Conservation (phyloP, 345 rosid species). For the Eucalyptus virginea region DNA sequence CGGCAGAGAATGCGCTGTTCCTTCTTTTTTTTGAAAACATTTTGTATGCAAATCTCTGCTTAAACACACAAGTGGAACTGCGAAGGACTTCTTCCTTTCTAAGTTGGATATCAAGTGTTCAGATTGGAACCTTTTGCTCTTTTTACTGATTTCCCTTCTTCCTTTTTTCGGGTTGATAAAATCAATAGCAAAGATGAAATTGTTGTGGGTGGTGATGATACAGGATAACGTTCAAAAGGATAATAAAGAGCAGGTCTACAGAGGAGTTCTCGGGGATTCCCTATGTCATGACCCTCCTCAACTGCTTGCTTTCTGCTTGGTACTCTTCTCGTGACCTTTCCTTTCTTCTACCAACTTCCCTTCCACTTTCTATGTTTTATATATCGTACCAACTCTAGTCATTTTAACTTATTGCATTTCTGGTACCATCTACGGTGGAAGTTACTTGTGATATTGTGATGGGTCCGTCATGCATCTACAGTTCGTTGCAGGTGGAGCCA, state of each 20-base stretch:
- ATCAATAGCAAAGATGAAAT: not conserved
- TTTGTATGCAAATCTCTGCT: not conserved
- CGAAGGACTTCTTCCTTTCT: not conserved
- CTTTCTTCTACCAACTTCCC: not conserved
- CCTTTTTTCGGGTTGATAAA: not conserved
- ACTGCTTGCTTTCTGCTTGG: slow-evolving; percentile 98
- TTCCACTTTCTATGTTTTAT: not conserved
- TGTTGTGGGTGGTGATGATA: not conserved
- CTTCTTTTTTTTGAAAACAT: not conserved
- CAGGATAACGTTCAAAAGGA: slow-evolving; percentile 90
- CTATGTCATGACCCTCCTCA: slow-evolving; percentile 88
- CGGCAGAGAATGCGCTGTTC: not conserved
- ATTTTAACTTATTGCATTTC: not conserved
- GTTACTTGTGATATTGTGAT: not conserved
- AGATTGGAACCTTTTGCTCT: not conserved
- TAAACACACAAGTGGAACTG: not conserved
- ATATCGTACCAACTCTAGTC: not conserved
- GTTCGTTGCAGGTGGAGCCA: not conserved
- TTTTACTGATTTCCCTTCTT: not conserved
- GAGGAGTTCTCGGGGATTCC: slow-evolving; percentile 98
- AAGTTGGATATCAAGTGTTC: not conserved
- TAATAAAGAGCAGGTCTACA: slow-evolving; percentile 49
- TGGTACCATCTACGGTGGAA: not conserved
- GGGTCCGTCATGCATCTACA: not conserved
- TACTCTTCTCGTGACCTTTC: slow-evolving; percentile 1